These are phyloP conservation scores for Micractinium conductrix DNA, from an alignment of 139 green algal genomes.

Conservation along the genomic window DNA sequence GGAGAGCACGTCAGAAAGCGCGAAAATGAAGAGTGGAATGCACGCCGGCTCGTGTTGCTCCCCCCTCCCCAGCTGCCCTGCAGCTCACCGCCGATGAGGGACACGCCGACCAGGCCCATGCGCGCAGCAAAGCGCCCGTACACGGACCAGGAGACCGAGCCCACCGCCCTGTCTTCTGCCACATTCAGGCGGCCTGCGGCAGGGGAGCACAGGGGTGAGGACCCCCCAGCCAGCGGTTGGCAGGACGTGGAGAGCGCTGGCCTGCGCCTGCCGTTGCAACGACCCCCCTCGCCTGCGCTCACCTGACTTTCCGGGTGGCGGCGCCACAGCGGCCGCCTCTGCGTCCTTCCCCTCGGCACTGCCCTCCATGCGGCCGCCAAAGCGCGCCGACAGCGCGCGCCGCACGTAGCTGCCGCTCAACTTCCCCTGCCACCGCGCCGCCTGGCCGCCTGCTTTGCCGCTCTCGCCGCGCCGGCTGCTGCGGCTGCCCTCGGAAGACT, in stretches of 20 bases:
- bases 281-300: not conserved
- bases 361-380: not conserved
- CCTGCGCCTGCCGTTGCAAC: not conserved
- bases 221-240: not conserved
- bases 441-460: not conserved
- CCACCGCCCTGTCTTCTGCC: slow-evolving; percentile 42
- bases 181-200: slow-evolving; percentile 42
- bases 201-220: not conserved
- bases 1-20: not conserved
- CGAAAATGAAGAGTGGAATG: not conserved
- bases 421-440: not conserved
- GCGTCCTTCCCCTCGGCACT: not conserved
- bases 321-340: not conserved
- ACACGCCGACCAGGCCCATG: slow-evolving; percentile 36
- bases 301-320: slow-evolving; percentile 3
- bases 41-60: not conserved
- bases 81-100: slow-evolving; percentile 10
- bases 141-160: slow-evolving; percentile 65
- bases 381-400: slow-evolving; percentile 15
- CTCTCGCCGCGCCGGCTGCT: not conserved
- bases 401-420: slow-evolving; percentile 12
- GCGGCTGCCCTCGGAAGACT: not conserved
- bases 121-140: slow-evolving; percentile 62
- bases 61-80: too few relatives aligned
- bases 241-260: not conserved